Conservation (phyloP, 768 basidiomycete genomes). For the Boletales sp. region DNA sequence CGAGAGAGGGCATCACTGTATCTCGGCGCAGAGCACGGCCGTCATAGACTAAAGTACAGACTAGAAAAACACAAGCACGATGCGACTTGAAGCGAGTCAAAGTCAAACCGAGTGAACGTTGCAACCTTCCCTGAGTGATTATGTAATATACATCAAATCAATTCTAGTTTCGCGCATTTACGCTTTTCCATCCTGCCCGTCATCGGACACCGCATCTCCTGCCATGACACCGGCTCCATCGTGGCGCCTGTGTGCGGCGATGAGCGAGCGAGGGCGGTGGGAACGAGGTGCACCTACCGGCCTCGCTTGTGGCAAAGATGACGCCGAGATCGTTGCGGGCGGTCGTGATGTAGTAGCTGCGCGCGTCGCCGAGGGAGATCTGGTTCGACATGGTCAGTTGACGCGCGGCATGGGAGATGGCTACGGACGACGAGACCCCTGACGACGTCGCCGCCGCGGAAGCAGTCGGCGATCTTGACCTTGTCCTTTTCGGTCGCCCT, state of each 20-base stretch:
- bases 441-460: constrained; percentile 88
- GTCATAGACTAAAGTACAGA: constrained; percentile 43
- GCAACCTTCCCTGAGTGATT: constrained; percentile 15
- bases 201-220: constrained; percentile 85
- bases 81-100: constrained; percentile 3
- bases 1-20: constrained; percentile 56
- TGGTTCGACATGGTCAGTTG: constrained; percentile 28
- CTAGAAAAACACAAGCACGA: constrained; percentile 17
- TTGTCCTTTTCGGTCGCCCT: constrained; percentile 88
- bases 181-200: constrained; percentile 77
- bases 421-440: constrained; percentile 75
- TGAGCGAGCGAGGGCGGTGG: neutral
- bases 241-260: constrained; percentile 53
- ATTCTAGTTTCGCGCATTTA: constrained; percentile 83
- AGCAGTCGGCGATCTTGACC: constrained; percentile 87
- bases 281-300: constrained; percentile 44
- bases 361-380: constrained; percentile 90
- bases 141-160: constrained; percentile 37
- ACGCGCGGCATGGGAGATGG: neutral
- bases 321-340: constrained; percentile 89
- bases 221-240: constrained; percentile 86
- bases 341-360: constrained; percentile 90
- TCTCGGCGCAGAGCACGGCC: constrained; percentile 58
- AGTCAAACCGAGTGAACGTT: constrained; percentile 6
- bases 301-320: constrained; percentile 86